Evolutionary conservation across 73 alveolate genomes (phyloP), one percentile per base, ranked within the genome.

Genomic region (Durusdinium trenchii): DNA sequence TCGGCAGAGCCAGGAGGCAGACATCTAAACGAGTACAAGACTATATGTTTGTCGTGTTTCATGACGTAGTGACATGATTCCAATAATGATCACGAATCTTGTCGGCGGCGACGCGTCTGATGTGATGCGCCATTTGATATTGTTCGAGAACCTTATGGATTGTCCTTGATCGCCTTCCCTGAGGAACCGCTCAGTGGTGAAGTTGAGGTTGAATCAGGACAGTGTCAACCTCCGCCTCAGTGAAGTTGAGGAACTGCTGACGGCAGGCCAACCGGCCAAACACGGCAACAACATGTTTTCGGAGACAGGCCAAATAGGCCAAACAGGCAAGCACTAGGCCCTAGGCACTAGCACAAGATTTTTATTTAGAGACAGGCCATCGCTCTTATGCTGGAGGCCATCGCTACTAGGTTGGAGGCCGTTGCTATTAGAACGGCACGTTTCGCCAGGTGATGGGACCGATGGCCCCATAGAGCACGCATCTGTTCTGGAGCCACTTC

Each of bases 131-230:
- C n/a, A n/a, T n/a, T n/a, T n/a, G n/a, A n/a, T n/a, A n/a, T n/a
- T n/a, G n/a, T n/a, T n/a, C n/a, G n/a, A n/a, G n/a, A n/a, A n/a
- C n/a, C n/a, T n/a, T n/a, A n/a, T n/a, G n/a, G n/a, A n/a, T n/a
- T n/a, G n/a, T n/a, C 7, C 82, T 67, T 67, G 46, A 67, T 67
- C n/a, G 12, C 43, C 23, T 52, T 28, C 76, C n/a, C n/a, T n/a
- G n/a, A 83, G 94, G 94, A 83, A 83, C 62, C 98, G 89, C 54
- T 62, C 90, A 54, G 98, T 91, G 89, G 98, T 91, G 61, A 91
- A 69, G 89, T 57, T 91, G 73, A 76, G 62, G 67, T 78, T 91
- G 67, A 71, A 69, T 9, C 90, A 91, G 94, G 76, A 84, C 94
- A 84, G 94, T 51, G 94, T n/a, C 75, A 62, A 84, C 94, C 85